These are phyloP conservation scores for Ceratocystis smalleyi DNA, from an alignment of 2,329 filamentous ascomycete genomes.

Conservation along the genomic window DNA sequence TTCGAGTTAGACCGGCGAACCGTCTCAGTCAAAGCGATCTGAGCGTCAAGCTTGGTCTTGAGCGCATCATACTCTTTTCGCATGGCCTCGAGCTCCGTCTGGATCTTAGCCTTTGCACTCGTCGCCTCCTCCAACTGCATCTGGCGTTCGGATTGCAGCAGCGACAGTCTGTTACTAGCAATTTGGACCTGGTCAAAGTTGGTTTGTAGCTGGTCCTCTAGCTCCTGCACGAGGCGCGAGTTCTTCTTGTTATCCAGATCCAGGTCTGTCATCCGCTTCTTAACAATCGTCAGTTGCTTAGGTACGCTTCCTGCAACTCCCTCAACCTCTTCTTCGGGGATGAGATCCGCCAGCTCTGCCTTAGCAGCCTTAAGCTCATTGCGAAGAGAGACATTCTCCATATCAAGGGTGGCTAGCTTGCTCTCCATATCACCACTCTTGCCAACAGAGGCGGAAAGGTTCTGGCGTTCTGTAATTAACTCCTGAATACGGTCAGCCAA, in stretches of 20 bases:
- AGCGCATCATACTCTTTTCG: conserved; percentile 58
- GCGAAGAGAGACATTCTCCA: conserved; percentile 43
- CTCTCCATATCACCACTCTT: conserved; percentile 34
- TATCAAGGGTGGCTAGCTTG: conserved; percentile 39
- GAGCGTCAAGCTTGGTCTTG: conserved; percentile 40
- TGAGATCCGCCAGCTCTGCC: conserved; percentile 36
- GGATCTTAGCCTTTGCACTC: conserved; percentile 43
- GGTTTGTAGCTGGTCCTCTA: conserved; percentile 87
- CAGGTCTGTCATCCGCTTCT: conserved; percentile 48
- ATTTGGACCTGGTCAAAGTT: conserved; percentile 89
- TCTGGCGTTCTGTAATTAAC: conserved; percentile 41
- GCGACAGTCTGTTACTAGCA: conserved; percentile 71
- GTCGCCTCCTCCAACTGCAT: conserved; percentile 66
- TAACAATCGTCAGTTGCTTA: conserved; percentile 45
- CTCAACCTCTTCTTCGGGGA: conserved; percentile 35
- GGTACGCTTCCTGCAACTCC: conserved; percentile 32
- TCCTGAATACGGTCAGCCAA: conserved; percentile 46
- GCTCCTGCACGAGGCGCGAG: conserved; percentile 77
- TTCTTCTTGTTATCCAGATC: conserved; percentile 72
- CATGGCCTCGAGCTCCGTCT: conserved; percentile 52
- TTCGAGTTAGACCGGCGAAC: conserved; percentile 45
- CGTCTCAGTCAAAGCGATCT: conserved; percentile 25
- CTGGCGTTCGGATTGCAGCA: conserved; percentile 58
- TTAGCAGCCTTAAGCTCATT: conserved; percentile 48
- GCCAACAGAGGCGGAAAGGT: conserved; percentile 19